Evolutionary conservation across 768 basidiomycete species (phyloP).

Genomic region (Lactarius akahatsu): DNA sequence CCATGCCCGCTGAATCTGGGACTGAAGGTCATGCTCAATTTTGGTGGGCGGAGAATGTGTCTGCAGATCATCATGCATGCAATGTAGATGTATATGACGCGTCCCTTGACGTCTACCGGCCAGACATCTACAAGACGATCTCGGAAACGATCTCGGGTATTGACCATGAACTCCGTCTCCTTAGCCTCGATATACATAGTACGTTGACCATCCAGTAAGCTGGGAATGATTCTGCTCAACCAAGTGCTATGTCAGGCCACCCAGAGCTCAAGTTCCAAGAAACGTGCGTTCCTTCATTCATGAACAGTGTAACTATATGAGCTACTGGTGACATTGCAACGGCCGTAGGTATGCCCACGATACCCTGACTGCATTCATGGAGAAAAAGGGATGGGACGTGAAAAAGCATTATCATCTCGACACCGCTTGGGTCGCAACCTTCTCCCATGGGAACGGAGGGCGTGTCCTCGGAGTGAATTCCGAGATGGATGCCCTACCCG

Average conservation of each 20-base stretch:
- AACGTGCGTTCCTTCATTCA: conserved; percentile 41
- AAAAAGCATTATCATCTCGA: conserved; percentile 58
- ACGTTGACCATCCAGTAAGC: conserved; percentile 25
- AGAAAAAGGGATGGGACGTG: conserved; percentile 62
- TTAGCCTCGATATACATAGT: conserved; percentile 78
- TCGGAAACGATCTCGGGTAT: conserved; percentile 53
- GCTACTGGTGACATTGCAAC: not conserved
- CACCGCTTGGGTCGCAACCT: conserved; percentile 77
- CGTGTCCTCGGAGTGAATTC: conserved; percentile 77
- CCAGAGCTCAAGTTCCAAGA: conserved; percentile 72
- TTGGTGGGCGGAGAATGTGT: conserved; percentile 22
- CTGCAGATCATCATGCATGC: conserved; percentile 16
- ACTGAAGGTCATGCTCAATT: conserved; percentile 15
- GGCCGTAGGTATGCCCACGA: conserved; percentile 67
- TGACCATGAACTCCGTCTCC: conserved; percentile 51
- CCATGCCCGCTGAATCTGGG: conserved; percentile 2
- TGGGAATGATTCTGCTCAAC: conserved; percentile 6
- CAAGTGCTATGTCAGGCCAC: conserved; percentile 45
- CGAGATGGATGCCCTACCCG: conserved; percentile 52
- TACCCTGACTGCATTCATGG: conserved; percentile 64
- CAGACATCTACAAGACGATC: conserved; percentile 28
- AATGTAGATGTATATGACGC: conserved; percentile 22
- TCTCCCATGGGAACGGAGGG: conserved; percentile 62
- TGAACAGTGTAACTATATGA: not conserved
- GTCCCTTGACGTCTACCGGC: conserved; percentile 20